Evolutionary conservation across 2,329 filamentous ascomycete species (phyloP).

Genomic region (Phoma sp.): DNA sequence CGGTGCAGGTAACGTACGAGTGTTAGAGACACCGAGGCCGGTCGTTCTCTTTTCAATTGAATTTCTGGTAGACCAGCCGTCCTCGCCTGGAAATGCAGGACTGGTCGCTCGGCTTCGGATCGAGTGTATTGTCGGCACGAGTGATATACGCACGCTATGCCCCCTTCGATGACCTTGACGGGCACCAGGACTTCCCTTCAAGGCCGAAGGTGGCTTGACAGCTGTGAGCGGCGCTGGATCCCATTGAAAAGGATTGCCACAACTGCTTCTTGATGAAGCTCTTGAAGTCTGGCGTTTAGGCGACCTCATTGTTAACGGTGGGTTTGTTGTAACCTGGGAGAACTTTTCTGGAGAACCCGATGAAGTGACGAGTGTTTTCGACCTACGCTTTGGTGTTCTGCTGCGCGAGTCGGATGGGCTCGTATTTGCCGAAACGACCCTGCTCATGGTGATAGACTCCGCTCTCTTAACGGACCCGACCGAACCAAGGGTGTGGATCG

Average conservation of each 20-base stretch:
- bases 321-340: constrained; percentile 40
- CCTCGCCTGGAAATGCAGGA: constrained; percentile 24
- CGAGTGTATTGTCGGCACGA: constrained; percentile 53
- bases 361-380: constrained; percentile 45
- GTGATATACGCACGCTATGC: constrained; percentile 56
- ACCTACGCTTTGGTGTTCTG: constrained; percentile 46
- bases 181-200: constrained; percentile 55
- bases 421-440: constrained; percentile 40
- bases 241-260: constrained; percentile 57
- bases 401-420: constrained; percentile 34
- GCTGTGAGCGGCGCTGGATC: constrained; percentile 47
- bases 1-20: constrained; percentile 32
- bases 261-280: constrained; percentile 53
- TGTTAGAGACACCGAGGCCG: constrained; percentile 25
- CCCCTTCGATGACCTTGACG: constrained; percentile 54
- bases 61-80: background rate
- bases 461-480: constrained; percentile 40
- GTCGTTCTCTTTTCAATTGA: background rate
- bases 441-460: constrained; percentile 46
- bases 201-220: constrained; percentile 49
- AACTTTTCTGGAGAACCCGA: constrained; percentile 50
- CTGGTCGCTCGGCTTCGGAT: constrained; percentile 47
- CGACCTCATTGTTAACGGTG: constrained; percentile 39
- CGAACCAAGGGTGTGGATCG: constrained; percentile 7
- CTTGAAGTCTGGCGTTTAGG: constrained; percentile 51